phyloP scores from a whole-genome alignment of 768 basidiomycete species.

The Calocera cornea region DNA sequence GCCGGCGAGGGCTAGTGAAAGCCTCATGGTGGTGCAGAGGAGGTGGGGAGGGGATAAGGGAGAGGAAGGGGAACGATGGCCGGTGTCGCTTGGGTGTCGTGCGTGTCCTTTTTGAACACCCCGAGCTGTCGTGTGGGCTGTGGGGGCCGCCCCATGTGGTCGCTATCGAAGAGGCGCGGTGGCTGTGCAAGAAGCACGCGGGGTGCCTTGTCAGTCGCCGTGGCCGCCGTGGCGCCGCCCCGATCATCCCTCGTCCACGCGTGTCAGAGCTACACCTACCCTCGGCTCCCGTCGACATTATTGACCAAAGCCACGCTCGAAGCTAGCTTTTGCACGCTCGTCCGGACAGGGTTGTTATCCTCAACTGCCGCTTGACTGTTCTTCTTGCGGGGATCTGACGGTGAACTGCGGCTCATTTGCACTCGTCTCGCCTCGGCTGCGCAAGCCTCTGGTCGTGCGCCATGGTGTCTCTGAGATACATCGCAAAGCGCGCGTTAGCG shows the following conservation, averaged over 20 bases:
- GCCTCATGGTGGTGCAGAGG: conserved; percentile 39
- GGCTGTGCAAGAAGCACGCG: conserved; percentile 1
- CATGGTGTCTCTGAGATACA: neutral
- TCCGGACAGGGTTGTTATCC: too few relatives aligned
- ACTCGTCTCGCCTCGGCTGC: neutral
- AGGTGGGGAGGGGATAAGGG: conserved; percentile 15
- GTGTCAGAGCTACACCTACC: neutral
- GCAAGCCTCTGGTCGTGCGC: neutral
- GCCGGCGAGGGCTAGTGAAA: conserved; percentile 26
- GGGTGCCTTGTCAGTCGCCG: neutral
- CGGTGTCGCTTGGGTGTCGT: conserved; percentile 6
- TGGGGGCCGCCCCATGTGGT: neutral
- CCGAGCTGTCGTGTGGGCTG: neutral
- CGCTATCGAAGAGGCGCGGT: neutral
- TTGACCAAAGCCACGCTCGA: neutral
- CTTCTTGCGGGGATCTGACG: too few relatives aligned
- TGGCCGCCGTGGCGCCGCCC: neutral
- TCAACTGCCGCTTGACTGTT: too few relatives aligned
- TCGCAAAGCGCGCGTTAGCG: neutral
- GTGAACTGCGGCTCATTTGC: too few relatives aligned
- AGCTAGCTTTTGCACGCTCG: too few relatives aligned
- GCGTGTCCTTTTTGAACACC: neutral
- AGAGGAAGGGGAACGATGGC: neutral
- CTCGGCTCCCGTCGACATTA: neutral
- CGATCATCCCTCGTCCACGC: neutral